A percentile compares a stretch with the other conserved stretches of the same genome.
Conservation (phyloP, 345 rosid species). For the Arabis alpina region DNA sequence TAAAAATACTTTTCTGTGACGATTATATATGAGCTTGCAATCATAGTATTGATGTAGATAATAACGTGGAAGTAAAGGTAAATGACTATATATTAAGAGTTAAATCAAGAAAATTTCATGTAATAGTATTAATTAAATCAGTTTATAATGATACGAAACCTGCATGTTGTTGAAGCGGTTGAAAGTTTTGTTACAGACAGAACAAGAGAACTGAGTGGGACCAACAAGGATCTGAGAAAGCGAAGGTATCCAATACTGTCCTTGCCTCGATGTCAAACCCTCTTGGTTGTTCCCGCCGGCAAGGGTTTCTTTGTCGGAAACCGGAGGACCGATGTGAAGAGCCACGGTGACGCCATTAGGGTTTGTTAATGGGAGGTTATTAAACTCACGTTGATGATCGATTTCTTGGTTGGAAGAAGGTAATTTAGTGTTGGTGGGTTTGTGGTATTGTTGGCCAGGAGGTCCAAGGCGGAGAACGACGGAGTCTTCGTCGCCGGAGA, state of each 20-base stretch:
- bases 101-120: neutral
- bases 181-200: conserved; percentile 86
- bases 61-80: conserved; percentile 3
- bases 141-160: conserved; percentile 43
- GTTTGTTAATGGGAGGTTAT: conserved; percentile 23
- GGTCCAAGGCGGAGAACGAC: conserved; percentile 78
- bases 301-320: conserved; percentile 35
- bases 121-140: neutral
- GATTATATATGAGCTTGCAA: neutral
- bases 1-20: neutral
- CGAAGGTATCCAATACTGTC: conserved; percentile 88
- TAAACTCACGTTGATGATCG: conserved; percentile 14
- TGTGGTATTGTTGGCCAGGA: conserved; percentile 60
- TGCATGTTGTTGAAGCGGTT: conserved; percentile 95
- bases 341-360: conserved; percentile 66
- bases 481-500: conserved; percentile 60
- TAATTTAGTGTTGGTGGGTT: conserved; percentile 35
- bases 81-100: neutral
- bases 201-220: conserved; percentile 92
- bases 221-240: conserved; percentile 89
- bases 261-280: conserved; percentile 41
- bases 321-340: conserved; percentile 71
- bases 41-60: neutral
- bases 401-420: conserved; percentile 18
- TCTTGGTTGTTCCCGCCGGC: conserved; percentile 45